Base-by-base conservation (phyloP, 495 filamentous ascomycete genomes). In the Penicillium herquei region DNA sequence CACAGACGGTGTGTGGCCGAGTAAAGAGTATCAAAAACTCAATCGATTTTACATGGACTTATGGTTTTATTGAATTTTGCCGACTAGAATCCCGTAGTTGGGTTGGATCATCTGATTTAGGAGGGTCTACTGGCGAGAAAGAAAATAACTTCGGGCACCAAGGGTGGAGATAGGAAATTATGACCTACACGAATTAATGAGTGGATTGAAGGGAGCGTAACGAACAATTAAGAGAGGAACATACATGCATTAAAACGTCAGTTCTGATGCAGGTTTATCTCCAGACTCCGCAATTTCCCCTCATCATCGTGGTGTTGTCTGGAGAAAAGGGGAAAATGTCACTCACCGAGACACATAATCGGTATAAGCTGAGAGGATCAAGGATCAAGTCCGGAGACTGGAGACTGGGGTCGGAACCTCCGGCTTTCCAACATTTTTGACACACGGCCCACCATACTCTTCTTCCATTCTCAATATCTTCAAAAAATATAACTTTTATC, bases 221-320 rank as follows among this genome's bases (percentile, higher is more conserved):
- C n/a, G n/a, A n/a, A n/a, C n/a, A n/a, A n/a, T n/a, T n/a, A n/a
- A n/a, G n/a, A n/a, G n/a, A n/a, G n/a, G n/a, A n/a, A n/a, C n/a
- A n/a, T n/a, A n/a, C n/a, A n/a, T n/a, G n/a, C n/a, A n/a, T n/a
- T n/a, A 26, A 26, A 26, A 26, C 21, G 21, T 26, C 21, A 26
- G 21, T 26, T 26, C 1, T 26, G 21, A 26, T 26, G 21, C 4
- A 26, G 21, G 21, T 26, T 26, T 26, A 26, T 46, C 51, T 54
- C 53, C 61, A 55, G 57, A 57, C 62, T 65, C 62, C 62, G 58
- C 62, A 65, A 56, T 59, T 53, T 41, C 58, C 55, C 55, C 55
- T 50, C 51, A 34, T 26, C 17, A 46, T 39, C 26, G 37, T 49
- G 10, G 39, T 42, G 41, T n/a, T 49, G 34, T 47, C 34, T 43